phyloP scores from a whole-genome alignment of 305 asterid genomes.

The Fraxinus greggii region DNA sequence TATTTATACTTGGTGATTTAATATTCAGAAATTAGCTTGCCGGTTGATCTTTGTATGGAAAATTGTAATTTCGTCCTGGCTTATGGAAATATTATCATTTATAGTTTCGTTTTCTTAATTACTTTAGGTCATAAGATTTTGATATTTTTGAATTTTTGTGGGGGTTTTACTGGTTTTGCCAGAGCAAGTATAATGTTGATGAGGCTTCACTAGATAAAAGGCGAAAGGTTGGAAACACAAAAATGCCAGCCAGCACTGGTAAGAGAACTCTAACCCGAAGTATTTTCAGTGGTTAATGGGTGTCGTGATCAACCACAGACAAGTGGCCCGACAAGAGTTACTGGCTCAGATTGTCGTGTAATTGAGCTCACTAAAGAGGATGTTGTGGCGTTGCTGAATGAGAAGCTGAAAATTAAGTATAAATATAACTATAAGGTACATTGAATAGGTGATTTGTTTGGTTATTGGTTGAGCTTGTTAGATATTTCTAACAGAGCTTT shows the following conservation, averaged over 20 bases:
- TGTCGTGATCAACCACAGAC: constrained; percentile 62
- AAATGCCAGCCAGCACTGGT: constrained; percentile 53
- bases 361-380: constrained; percentile 72
- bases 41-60: neutral
- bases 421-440: constrained; percentile 65
- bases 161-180: constrained; percentile 11
- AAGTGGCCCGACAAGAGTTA: constrained; percentile 64
- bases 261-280: constrained; percentile 51
- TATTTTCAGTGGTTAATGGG: constrained; percentile 74
- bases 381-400: constrained; percentile 64
- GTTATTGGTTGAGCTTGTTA: neutral
- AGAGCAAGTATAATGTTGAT: constrained; percentile 54
- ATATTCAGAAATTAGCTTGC: neutral
- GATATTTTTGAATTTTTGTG: neutral
- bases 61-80: neutral
- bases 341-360: constrained; percentile 60
- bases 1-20: neutral
- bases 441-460: constrained; percentile 4
- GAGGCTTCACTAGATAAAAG: constrained; percentile 63
- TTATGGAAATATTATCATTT: neutral
- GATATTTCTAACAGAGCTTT: too few relatives aligned
- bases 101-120: neutral
- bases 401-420: constrained; percentile 64
- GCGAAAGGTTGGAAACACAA: constrained; percentile 56
- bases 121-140: neutral